Percentiles rank a stretch among this genome's conserved stretches.
Conservation (phyloP, 2,329 filamentous ascomycete genomes). For the Lachnellula arida region DNA sequence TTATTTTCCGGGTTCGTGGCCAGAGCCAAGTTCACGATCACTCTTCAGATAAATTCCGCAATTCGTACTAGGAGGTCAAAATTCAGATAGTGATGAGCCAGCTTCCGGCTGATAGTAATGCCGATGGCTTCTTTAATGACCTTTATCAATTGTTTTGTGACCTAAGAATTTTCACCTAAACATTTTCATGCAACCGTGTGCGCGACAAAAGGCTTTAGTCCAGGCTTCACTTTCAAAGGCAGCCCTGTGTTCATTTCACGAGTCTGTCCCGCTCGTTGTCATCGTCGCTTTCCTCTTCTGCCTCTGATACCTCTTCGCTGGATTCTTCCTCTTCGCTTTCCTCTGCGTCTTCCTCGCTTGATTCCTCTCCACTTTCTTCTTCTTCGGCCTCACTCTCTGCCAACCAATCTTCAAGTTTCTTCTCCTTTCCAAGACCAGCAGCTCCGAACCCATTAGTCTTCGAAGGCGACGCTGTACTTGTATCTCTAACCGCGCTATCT, state of each 20-base stretch:
- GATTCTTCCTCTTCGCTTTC: constrained; percentile 39
- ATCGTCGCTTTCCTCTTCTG: constrained; percentile 25
- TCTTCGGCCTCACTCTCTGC: constrained; percentile 51
- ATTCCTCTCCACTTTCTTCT: constrained; percentile 45
- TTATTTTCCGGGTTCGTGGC: neutral
- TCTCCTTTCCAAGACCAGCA: constrained; percentile 42
- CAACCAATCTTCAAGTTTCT: constrained; percentile 91
- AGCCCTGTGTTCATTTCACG: constrained; percentile 25
- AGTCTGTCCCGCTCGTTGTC: constrained; percentile 30
- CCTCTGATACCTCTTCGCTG: constrained; percentile 38
- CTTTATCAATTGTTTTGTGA: constrained; percentile 20
- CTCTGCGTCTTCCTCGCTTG: constrained; percentile 48
- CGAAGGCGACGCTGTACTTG: constrained; percentile 31
- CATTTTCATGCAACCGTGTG: neutral
- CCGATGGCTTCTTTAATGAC: constrained; percentile 17
- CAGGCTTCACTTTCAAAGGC: constrained; percentile 8
- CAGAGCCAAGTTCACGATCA: neutral
- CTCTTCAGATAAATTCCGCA: neutral
- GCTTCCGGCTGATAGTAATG: constrained; percentile 25
- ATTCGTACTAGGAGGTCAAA: constrained; percentile 9
- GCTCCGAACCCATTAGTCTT: constrained; percentile 45
- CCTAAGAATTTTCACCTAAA: neutral
- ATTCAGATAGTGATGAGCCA: constrained; percentile 23
- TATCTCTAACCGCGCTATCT: constrained; percentile 49
- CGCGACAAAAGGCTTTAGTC: constrained; percentile 15